A percentile compares a stretch with the other conserved stretches of the same genome.
These are phyloP conservation scores for Sonneratia caseolaris DNA, from an alignment of 345 rosid genomes.

Conservation along the genomic window DNA sequence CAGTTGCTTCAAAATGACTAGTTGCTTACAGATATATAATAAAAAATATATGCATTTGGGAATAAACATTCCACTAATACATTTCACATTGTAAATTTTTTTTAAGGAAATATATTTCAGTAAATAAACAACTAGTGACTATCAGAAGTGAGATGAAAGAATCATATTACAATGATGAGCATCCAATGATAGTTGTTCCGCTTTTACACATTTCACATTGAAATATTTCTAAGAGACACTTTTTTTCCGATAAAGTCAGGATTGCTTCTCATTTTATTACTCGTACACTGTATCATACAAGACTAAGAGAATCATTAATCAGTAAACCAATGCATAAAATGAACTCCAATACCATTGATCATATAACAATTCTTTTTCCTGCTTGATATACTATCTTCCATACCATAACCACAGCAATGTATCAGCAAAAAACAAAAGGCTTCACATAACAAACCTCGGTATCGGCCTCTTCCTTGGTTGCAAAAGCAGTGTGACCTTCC, in stretches of 20 bases:
- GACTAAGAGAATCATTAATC: not conserved
- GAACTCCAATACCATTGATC: not conserved
- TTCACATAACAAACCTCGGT: slow-evolving; percentile 43
- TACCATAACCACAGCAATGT: not conserved
- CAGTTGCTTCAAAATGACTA: not conserved
- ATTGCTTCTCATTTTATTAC: too few species aligned
- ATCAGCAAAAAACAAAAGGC: not conserved
- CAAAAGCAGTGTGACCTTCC: slow-evolving; percentile 98
- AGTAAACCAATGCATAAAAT: not conserved
- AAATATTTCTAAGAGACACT: not conserved
- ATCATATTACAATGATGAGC: not conserved
- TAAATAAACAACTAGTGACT: not conserved
- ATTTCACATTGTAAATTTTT: not conserved
- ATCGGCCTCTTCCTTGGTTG: slow-evolving; percentile 79
- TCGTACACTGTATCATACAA: too few species aligned
- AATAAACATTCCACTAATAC: not conserved
- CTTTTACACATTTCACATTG: not conserved
- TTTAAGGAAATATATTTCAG: not conserved
- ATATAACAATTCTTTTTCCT: not conserved
- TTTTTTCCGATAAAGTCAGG: too few species aligned
- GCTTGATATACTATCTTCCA: not conserved
- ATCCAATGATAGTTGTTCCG: not conserved
- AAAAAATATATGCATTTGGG: not conserved
- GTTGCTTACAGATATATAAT: not conserved
- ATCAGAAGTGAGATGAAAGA: not conserved